These are phyloP conservation scores for Colletotrichum tofieldiae DNA, from an alignment of 2,329 filamentous ascomycete species.

Conservation along the genomic window DNA sequence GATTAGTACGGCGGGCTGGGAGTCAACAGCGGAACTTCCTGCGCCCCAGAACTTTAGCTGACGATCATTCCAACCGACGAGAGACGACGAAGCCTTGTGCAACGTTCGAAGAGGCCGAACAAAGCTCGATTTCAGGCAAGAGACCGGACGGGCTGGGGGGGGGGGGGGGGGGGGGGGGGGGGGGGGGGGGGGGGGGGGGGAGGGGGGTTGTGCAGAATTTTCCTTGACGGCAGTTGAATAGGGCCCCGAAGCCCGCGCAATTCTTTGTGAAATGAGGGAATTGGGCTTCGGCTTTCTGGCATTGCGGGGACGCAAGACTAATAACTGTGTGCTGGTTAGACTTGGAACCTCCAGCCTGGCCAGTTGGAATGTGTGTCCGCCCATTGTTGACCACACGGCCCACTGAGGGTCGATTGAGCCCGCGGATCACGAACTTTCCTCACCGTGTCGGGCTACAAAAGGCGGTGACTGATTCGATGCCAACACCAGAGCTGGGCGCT, in stretches of 20 bases:
- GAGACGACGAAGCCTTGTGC: too few species aligned
- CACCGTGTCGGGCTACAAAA: constrained; percentile 15
- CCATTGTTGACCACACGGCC: background rate
- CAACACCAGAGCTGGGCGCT: background rate
- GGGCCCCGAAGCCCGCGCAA: background rate
- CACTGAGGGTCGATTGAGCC: constrained; percentile 7
- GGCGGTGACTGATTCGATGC: constrained; percentile 33
- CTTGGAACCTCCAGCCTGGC: background rate
- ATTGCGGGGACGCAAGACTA: background rate
- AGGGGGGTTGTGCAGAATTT: background rate
- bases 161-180: too few species aligned
- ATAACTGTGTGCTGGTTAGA: background rate
- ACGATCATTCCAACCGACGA: constrained; percentile 22
- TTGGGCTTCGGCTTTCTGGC: background rate
- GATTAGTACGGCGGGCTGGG: background rate
- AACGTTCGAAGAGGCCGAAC: background rate
- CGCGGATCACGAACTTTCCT: constrained; percentile 31
- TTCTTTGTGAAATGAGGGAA: background rate
- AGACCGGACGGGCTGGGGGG: background rate
- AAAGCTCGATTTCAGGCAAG: background rate
- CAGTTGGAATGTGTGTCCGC: background rate
- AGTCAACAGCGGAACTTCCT: background rate
- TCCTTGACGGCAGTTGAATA: background rate
- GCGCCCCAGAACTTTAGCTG: constrained; percentile 35
- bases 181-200: too few species aligned